Evolutionary conservation across 2,329 filamentous ascomycete genomes (phyloP).

Genomic region (Aspergillus aculeatus): DNA sequence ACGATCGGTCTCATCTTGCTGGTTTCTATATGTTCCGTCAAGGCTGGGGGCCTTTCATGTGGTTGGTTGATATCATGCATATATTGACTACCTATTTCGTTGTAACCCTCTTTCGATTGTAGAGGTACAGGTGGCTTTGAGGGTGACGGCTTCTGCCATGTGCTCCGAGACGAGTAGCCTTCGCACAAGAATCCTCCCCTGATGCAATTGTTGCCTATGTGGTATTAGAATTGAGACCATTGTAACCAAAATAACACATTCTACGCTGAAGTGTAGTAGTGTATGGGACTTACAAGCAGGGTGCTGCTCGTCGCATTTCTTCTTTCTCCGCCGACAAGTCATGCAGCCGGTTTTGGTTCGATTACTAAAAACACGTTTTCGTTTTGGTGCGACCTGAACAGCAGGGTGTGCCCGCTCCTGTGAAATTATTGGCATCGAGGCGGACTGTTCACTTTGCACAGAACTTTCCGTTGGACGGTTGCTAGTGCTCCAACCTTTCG

Average conservation of each 20-base stretch:
- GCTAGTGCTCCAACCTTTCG: constrained; percentile 31
- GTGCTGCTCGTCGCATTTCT: constrained; percentile 95
- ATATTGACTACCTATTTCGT: constrained; percentile 39
- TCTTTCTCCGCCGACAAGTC: constrained; percentile 88
- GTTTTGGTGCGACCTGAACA: constrained; percentile 43
- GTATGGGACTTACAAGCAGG: constrained; percentile 71
- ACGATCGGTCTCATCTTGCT: constrained; percentile 48
- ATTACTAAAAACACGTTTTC: constrained; percentile 73
- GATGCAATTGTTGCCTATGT: constrained; percentile 78
- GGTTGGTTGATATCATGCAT: constrained; percentile 38
- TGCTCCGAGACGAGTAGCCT: constrained; percentile 78
- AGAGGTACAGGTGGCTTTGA: constrained; percentile 69
- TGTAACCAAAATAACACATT: not conserved
- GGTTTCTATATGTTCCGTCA: constrained; percentile 42
- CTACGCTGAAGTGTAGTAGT: not conserved
- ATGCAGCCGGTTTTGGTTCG: constrained; percentile 93
- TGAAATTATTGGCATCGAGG: constrained; percentile 32
- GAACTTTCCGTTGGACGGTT: constrained; percentile 39
- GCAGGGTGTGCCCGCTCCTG: constrained; percentile 35
- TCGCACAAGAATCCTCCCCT: constrained; percentile 88
- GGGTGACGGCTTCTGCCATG: constrained; percentile 74
- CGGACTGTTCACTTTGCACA: constrained; percentile 35
- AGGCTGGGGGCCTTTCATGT: constrained; percentile 39
- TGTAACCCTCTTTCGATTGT: constrained; percentile 73
- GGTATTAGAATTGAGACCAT: not conserved